phyloP scores from a whole-genome alignment of 1,284 basidiomycete species.

The Tausonia pullulans region DNA sequence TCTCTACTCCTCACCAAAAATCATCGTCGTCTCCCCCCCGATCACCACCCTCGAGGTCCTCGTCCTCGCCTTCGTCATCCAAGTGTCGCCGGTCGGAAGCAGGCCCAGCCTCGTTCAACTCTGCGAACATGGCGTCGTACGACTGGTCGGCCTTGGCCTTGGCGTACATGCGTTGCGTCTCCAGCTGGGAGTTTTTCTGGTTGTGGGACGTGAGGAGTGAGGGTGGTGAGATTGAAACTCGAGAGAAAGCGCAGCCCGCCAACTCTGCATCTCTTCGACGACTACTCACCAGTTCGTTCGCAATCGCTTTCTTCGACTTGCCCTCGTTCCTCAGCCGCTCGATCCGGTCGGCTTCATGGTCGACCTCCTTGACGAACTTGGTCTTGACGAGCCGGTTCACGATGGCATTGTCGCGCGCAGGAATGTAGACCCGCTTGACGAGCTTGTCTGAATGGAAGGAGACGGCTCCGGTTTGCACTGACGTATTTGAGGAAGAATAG shows the following conservation, averaged over 20 bases:
- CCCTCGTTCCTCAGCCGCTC: slow-evolving; percentile 71
- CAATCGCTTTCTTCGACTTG: slow-evolving; percentile 52
- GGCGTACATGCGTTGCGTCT: slow-evolving; percentile 52
- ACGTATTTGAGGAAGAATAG: not conserved
- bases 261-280: slow-evolving; percentile 43
- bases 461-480: slow-evolving; percentile 85
- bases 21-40: too few species aligned
- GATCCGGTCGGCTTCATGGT: slow-evolving; percentile 78
- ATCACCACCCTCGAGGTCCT: too few species aligned
- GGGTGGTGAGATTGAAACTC: not conserved
- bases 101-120: not conserved
- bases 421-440: slow-evolving; percentile 51
- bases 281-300: slow-evolving; percentile 38
- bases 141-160: slow-evolving; percentile 46
- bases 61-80: too few species aligned
- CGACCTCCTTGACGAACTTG: slow-evolving; percentile 68
- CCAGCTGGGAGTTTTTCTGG: slow-evolving; percentile 59
- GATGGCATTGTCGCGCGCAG: slow-evolving; percentile 72
- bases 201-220: not conserved
- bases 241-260: not conserved
- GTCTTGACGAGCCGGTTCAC: slow-evolving; percentile 95
- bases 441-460: slow-evolving; percentile 69
- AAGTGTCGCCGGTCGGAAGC: too few species aligned
- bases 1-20: too few species aligned
- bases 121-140: slow-evolving; percentile 8